phyloP scores from a whole-genome alignment of 2,329 filamentous ascomycete genomes.

The Trichoderma sp. region DNA sequence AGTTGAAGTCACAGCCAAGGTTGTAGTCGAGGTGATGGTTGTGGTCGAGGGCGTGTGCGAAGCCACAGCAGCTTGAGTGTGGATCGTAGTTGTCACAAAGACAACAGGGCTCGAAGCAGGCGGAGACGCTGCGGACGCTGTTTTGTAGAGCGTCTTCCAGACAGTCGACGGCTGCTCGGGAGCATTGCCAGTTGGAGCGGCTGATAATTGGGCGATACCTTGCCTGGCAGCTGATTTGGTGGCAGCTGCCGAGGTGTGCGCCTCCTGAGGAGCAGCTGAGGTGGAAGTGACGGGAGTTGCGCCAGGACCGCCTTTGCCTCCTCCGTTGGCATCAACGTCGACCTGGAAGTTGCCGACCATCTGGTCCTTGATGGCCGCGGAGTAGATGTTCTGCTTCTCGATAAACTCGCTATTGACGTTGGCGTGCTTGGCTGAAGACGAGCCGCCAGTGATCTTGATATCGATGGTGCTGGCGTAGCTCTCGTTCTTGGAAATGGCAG shows the following conservation, averaged over 20 bases:
- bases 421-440: constrained; percentile 34
- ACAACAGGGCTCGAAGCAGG: neutral
- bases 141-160: constrained; percentile 30
- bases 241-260: constrained; percentile 18
- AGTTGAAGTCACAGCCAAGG: neutral
- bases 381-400: constrained; percentile 47
- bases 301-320: constrained; percentile 31
- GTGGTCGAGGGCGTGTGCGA: neutral
- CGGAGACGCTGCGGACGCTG: constrained; percentile 15
- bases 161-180: constrained; percentile 30
- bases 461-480: constrained; percentile 49
- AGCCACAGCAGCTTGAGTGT: constrained; percentile 1
- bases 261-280: constrained; percentile 25
- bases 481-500: constrained; percentile 45
- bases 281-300: constrained; percentile 17
- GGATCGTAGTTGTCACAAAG: constrained; percentile 6
- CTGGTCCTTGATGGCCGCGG: constrained; percentile 51
- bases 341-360: constrained; percentile 53
- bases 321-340: constrained; percentile 39
- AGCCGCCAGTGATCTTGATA: constrained; percentile 43
- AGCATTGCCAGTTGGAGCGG: constrained; percentile 39
- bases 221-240: constrained; percentile 28
- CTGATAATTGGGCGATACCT: constrained; percentile 14
- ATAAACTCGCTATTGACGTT: constrained; percentile 37
- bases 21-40: neutral